Evolutionary conservation across 2,329 filamentous ascomycete genomes (phyloP).

Genomic region (Xylariaceae sp.): DNA sequence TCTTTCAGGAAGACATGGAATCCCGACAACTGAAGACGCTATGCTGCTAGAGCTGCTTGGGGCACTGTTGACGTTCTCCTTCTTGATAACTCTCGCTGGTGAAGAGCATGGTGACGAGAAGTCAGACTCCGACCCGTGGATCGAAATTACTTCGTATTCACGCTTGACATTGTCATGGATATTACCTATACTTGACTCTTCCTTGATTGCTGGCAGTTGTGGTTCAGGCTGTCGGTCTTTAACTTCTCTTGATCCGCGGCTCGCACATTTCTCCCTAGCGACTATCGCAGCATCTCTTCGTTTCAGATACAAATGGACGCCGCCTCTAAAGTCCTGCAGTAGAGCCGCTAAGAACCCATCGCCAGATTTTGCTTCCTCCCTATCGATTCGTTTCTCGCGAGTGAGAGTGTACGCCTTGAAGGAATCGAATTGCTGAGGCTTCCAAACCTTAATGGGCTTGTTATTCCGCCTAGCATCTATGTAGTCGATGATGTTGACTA

Average conservation of each 20-base stretch:
- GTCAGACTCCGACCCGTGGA: slow-evolving; percentile 20
- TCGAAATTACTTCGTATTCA: slow-evolving; percentile 16
- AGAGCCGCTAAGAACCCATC: slow-evolving; percentile 30
- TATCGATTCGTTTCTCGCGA: slow-evolving; percentile 25
- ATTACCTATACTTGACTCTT: slow-evolving; percentile 1
- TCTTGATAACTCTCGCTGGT: background rate
- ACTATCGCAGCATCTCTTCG: background rate
- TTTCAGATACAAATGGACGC: background rate
- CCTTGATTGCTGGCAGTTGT: background rate
- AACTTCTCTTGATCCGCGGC: background rate
- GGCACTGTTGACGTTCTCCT: background rate
- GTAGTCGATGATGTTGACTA: slow-evolving; percentile 41
- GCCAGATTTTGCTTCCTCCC: slow-evolving; percentile 16
- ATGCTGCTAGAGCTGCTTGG: slow-evolving; percentile 9
- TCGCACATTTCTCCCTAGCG: slow-evolving; percentile 3
- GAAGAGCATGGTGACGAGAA: slow-evolving; percentile 8
- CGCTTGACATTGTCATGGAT: background rate
- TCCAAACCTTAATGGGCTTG: slow-evolving; percentile 33
- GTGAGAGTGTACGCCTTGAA: slow-evolving; percentile 32
- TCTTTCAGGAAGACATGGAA: background rate
- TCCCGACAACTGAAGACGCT: slow-evolving; percentile 4
- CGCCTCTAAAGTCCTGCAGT: slow-evolving; percentile 20
- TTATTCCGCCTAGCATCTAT: slow-evolving; percentile 30
- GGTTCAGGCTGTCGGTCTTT: background rate
- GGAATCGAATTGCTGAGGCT: slow-evolving; percentile 21